Base-by-base conservation (phyloP, 2,329 filamentous ascomycete species). In the Rhynchosporium secalis region DNA sequence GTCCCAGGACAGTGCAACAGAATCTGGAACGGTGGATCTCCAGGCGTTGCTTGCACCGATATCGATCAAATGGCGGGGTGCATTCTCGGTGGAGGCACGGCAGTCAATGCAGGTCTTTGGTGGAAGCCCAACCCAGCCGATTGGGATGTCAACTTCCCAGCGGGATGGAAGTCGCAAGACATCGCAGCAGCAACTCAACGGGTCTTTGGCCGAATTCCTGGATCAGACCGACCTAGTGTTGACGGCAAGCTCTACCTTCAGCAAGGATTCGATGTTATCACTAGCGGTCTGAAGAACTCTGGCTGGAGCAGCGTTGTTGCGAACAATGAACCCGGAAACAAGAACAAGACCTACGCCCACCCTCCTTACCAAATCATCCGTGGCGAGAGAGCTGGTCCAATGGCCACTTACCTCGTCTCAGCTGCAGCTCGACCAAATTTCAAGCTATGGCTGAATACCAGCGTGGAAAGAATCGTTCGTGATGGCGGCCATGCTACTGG, bases 11-110 rank as follows among this genome's bases (percentile, higher is more conserved):
- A 90, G 63, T 89, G 86, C 74, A 90, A 90, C 72, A 79, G 89
- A 75, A 88, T 91, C 49, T 74, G 72, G 72, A 69, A 72, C 60
- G 71, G 70, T 45, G 72, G 71, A 58, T 69, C 69, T 33, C 62
- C 59, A 29, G 70, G 70, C 33, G 85, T 89, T 68, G 83, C 84
- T 41, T 91, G 88, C 74, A 81, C 80, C 1, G 88, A 91, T 72
- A 86, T 84, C n/a, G 86, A 88, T 65, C 85, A 88, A 69, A 89
- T 90, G 86, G 86, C 86, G 12, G 88, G 87, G 13, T 91, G 88
- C 65, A 79, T 91, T 48, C 80, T 91, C 2, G 88, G 88, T 55
- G 88, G 88, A 60, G 71, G 72, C 41, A 72, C 72, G 26, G 72
- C 72, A 7, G 66, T 90, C 70, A 91, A 90, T 67, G 84, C 87